These are phyloP conservation scores for Cryptosporidium sp. DNA, from an alignment of 169 alveolate species.

Conservation along the genomic window DNA sequence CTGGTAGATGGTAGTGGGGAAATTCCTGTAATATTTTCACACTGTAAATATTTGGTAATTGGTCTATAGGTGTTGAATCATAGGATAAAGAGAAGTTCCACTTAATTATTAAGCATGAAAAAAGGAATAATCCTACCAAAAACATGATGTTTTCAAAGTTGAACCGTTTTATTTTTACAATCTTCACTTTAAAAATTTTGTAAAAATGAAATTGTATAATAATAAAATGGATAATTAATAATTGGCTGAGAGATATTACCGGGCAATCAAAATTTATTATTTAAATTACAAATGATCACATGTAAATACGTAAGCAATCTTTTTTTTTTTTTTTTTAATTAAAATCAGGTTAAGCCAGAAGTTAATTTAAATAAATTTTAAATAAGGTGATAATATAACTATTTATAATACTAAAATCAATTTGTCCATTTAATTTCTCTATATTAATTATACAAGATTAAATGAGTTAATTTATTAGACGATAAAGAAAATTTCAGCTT, in stretches of 20 bases:
- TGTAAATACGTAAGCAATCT: too few relatives aligned
- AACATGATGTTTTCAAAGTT: not conserved
- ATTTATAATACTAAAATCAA: not conserved
- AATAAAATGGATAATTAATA: not conserved
- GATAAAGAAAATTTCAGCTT: not conserved
- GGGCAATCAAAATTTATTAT: not conserved
- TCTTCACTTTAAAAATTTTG: not conserved
- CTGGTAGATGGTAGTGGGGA: conserved; percentile 38
- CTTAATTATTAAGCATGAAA: not conserved
- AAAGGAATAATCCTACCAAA: not conserved
- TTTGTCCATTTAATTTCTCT: conserved; percentile 20
- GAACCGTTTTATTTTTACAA: not conserved
- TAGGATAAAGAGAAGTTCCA: not conserved
- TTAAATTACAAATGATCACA: too few relatives aligned
- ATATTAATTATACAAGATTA: not conserved
- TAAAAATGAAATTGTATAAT: not conserved
- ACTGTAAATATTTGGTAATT: conserved; percentile 26
- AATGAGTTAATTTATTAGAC: not conserved
- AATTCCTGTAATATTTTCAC: conserved; percentile 24
- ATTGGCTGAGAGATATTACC: not conserved
- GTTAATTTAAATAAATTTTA: not conserved
- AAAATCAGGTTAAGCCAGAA: too few relatives aligned
- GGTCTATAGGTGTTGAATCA: not conserved
- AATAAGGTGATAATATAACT: not conserved
- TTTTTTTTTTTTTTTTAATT: too few relatives aligned